phyloP scores from a whole-genome alignment of 768 basidiomycete genomes.

The Candolleomyces aberdarensis region DNA sequence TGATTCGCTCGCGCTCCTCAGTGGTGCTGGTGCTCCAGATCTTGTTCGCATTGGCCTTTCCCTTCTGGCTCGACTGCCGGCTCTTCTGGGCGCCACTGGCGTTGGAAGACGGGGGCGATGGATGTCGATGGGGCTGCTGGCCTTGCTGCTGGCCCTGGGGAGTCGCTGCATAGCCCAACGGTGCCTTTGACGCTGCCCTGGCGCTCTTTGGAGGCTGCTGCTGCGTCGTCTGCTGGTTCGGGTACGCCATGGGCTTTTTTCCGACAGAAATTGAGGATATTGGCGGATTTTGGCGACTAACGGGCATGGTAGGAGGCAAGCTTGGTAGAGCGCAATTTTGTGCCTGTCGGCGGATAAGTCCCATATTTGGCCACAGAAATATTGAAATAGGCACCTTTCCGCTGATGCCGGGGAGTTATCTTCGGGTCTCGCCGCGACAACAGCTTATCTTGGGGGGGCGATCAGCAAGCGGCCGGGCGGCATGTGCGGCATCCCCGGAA shows the following conservation, averaged over 20 bases:
- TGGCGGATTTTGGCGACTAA: slow-evolving; percentile 31
- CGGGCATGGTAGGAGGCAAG: slow-evolving; percentile 20
- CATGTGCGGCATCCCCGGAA: too few species aligned
- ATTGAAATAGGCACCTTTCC: too few species aligned
- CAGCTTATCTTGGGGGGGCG: too few species aligned
- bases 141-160: slow-evolving; percentile 33
- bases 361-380: neutral
- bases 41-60: slow-evolving; percentile 61
- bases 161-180: slow-evolving; percentile 31
- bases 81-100: slow-evolving; percentile 27
- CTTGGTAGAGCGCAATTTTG: neutral
- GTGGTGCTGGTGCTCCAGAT: slow-evolving; percentile 92
- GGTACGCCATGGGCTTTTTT: slow-evolving; percentile 89
- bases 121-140: slow-evolving; percentile 39
- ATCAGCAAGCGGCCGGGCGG: too few species aligned
- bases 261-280: slow-evolving; percentile 82
- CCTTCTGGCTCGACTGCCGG: slow-evolving; percentile 32
- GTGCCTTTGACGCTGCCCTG: slow-evolving; percentile 47
- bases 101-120: slow-evolving; percentile 47
- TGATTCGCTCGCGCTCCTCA: slow-evolving; percentile 95
- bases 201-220: slow-evolving; percentile 34
- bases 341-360: neutral
- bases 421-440: too few species aligned
- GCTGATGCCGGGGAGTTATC: too few species aligned
- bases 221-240: slow-evolving; percentile 26